A percentile compares a stretch with the other conserved stretches of the same genome.
phyloP scores from a whole-genome alignment of 768 basidiomycete genomes.

The Amanita muscaria region DNA sequence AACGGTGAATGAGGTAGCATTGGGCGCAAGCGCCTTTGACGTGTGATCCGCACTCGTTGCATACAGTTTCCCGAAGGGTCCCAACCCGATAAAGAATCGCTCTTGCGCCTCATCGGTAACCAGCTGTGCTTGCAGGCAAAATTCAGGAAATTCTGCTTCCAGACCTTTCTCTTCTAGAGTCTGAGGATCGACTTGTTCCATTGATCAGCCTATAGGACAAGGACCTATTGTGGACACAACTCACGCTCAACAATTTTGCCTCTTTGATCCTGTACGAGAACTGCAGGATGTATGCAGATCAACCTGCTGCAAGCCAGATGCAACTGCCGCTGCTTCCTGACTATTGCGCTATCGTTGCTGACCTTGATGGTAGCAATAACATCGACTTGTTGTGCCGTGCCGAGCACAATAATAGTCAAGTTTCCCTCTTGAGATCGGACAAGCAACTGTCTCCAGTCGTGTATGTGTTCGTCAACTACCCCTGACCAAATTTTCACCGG shows the following conservation, averaged over 20 bases:
- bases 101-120: constrained; percentile 7
- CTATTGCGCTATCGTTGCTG: constrained; percentile 12
- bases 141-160: constrained; percentile 43
- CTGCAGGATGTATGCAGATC: constrained; percentile 21
- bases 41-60: constrained; percentile 26
- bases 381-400: constrained; percentile 26
- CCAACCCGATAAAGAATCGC: constrained; percentile 53
- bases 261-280: constrained; percentile 30
- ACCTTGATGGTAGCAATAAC: constrained; percentile 22
- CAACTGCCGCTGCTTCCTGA: constrained; percentile 18
- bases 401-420: constrained; percentile 29
- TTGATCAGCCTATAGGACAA: neutral
- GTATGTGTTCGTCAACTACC: constrained; percentile 13
- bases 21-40: constrained; percentile 34
- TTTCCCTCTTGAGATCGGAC: constrained; percentile 8
- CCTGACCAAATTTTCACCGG: constrained; percentile 36
- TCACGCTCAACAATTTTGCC: constrained; percentile 44
- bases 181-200: constrained; percentile 12
- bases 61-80: constrained; percentile 58
- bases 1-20: constrained; percentile 64
- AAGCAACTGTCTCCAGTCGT: constrained; percentile 27
- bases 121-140: constrained; percentile 37
- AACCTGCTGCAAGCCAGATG: constrained; percentile 41
- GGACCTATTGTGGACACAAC: constrained; percentile 5
- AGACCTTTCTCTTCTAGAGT: constrained; percentile 9